Conservation (phyloP, 768 basidiomycete genomes). For the Mycena pura region DNA sequence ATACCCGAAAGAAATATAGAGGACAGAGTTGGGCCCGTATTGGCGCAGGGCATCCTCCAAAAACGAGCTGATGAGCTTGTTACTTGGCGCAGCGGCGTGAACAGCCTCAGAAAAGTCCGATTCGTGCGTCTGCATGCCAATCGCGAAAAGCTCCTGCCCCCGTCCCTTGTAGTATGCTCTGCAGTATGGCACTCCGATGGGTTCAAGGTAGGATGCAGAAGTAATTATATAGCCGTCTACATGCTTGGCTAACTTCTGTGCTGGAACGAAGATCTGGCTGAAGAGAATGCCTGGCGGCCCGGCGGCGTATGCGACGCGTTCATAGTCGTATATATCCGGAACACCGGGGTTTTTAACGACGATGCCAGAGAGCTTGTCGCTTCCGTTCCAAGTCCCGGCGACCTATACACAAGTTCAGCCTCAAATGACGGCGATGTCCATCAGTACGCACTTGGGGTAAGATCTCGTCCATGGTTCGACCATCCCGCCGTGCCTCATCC, state of each 20-base stretch:
- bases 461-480: conserved; percentile 11
- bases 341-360: conserved; percentile 6
- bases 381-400: conserved; percentile 3
- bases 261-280: neutral
- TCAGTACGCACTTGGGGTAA: neutral
- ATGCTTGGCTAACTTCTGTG: neutral
- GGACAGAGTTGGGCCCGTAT: conserved; percentile 12
- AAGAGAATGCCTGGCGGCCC: neutral
- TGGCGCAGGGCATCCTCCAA: neutral
- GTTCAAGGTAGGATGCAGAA: neutral
- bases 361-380: neutral
- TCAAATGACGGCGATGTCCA: neutral
- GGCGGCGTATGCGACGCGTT: neutral
- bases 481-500: conserved; percentile 1
- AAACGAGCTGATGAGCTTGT: neutral
- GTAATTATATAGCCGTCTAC: conserved; percentile 9
- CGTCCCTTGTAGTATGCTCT: neutral
- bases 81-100: neutral
- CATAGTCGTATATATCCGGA: conserved; percentile 23
- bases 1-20: conserved; percentile 26
- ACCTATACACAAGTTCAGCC: neutral
- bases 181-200: conserved; percentile 2
- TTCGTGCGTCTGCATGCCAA: conserved; percentile 6
- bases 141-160: conserved; percentile 9
- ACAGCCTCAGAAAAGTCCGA: neutral